Evolutionary conservation across 2,329 filamentous ascomycete species (phyloP), one percentile per base, ranked within the genome.

Genomic region (Drechslerella coelobrocha): DNA sequence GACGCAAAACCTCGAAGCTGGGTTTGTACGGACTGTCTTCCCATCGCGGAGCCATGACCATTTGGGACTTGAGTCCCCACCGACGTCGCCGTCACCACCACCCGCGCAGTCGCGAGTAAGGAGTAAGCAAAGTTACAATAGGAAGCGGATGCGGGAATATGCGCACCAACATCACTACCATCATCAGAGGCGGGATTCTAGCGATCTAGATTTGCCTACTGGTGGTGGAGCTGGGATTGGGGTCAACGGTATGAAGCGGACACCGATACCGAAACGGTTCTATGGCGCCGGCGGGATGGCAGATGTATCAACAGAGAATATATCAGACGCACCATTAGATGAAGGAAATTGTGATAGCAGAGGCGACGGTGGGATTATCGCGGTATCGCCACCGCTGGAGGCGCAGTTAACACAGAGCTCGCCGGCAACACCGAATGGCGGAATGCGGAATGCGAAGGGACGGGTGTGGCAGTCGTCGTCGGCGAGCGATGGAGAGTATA

Each of bases 1-100:
- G 37, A 72, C 72, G 1, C 54, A 81, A 79, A 66, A 74, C 47
- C 51, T 74, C 19, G 74, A 75, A 19, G 45, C 62, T 2, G 63
- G 73, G 1, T 23, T 75, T 39, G 50, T 73, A 9, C 56, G 74
- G 8, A 66, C 48, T n/a, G 73, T 76, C 51, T 57, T 72, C 31
- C 61, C 72, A 8, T 72, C 63, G 21, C 59, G 73, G 12, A 65
- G 61, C 10, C 59, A 61, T 37, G 47, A 63, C 1, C 61, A 72
- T 21, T 60, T 73, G 2, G 59, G 62, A 17, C 57, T 73, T 2
- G 73, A 74, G 45, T 72, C 68, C 0, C 73, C 73, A 21, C 72
- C 72, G 2, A 72, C 61, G 21, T 72, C 68, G 10, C 73, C 73
- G 9, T 68, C 57, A 1, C 61, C 66, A 14, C 66, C 66, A 14